A percentile compares a stretch with the other conserved stretches of the same genome.
Evolutionary conservation across 2,329 filamentous ascomycete genomes (phyloP).

Genomic region (Colletotrichum sp.): DNA sequence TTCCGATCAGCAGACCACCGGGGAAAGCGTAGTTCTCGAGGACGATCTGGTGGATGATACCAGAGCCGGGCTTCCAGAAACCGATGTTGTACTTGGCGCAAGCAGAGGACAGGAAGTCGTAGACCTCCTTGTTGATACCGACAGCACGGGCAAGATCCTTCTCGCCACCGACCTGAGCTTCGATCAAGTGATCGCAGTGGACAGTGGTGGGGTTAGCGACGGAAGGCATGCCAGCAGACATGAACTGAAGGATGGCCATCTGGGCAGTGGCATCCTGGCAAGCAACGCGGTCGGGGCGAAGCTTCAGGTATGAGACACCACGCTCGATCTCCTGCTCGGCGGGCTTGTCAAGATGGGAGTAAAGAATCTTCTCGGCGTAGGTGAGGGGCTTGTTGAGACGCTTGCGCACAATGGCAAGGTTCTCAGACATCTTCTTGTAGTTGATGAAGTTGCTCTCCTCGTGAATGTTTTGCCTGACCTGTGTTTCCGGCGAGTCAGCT

Average conservation of each 20-base stretch:
- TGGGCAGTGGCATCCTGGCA: slow-evolving; percentile 99
- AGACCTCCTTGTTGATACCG: slow-evolving; percentile 98
- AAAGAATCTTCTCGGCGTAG: slow-evolving; percentile 97
- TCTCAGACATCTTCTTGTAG: slow-evolving; percentile 99
- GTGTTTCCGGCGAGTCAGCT: slow-evolving; percentile 8
- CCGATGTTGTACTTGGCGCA: slow-evolving; percentile 99
- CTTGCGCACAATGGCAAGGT: slow-evolving; percentile 86
- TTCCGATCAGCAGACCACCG: slow-evolving; percentile 96
- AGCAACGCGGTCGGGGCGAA: slow-evolving; percentile 95
- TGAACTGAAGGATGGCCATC: slow-evolving; percentile 99
- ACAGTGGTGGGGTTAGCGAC: slow-evolving; percentile 95
- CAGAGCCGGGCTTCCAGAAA: slow-evolving; percentile 98
- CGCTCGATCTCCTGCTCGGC: slow-evolving; percentile 96
- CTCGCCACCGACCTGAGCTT: slow-evolving; percentile 89
- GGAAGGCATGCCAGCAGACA: slow-evolving; percentile 95
- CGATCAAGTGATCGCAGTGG: slow-evolving; percentile 99
- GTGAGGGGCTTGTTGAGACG: slow-evolving; percentile 93
- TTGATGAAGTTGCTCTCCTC: slow-evolving; percentile 98
- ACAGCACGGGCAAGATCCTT: slow-evolving; percentile 94
- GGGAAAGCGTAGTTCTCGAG: slow-evolving; percentile 99
- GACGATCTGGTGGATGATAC: slow-evolving; percentile 99
- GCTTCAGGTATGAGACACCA: slow-evolving; percentile 93
- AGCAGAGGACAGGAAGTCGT: slow-evolving; percentile 91
- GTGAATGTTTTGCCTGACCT: slow-evolving; percentile 94
- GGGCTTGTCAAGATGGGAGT: slow-evolving; percentile 97